These are phyloP conservation scores for Tillandsia fasciculata DNA, from an alignment of 176 grass and related monocot genomes.

Conservation along the genomic window DNA sequence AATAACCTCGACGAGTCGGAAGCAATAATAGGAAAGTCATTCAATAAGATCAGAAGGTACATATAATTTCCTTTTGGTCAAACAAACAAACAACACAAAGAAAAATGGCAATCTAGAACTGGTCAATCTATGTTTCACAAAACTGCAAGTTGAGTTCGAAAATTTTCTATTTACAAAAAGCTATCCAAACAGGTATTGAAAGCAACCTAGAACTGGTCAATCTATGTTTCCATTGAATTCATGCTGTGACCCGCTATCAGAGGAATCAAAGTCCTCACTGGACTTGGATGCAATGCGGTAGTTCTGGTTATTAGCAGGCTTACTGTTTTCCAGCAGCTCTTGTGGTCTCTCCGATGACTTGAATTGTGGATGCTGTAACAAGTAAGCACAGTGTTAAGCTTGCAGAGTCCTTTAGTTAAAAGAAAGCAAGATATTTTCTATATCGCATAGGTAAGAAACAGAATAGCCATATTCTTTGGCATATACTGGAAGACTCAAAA, in stretches of 20 bases:
- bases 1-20: no score
- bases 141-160: no score
- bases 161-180: no score
- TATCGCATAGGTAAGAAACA: background rate
- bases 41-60: no score
- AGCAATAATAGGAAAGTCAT: no score
- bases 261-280: conserved; percentile 6
- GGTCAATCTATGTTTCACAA: no score
- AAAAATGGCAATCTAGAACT: no score
- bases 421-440: conserved; percentile 1
- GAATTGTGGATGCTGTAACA: conserved; percentile 10
- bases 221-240: background rate
- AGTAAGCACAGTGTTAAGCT: conserved; percentile 15
- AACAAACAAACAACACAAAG: no score
- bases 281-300: background rate
- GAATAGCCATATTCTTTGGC: no score
- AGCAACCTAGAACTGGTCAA: background rate
- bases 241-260: conserved; percentile 16
- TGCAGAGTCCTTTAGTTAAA: conserved; percentile 3
- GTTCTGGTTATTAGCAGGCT: conserved; percentile 16
- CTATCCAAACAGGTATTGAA: background rate
- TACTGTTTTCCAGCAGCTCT: conserved; percentile 14
- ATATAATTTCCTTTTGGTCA: no score
- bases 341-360: conserved; percentile 20
- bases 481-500: no score